Evolutionary conservation across 306 rosid genomes (phyloP).

Genomic region (Gastrolobium villosum): DNA sequence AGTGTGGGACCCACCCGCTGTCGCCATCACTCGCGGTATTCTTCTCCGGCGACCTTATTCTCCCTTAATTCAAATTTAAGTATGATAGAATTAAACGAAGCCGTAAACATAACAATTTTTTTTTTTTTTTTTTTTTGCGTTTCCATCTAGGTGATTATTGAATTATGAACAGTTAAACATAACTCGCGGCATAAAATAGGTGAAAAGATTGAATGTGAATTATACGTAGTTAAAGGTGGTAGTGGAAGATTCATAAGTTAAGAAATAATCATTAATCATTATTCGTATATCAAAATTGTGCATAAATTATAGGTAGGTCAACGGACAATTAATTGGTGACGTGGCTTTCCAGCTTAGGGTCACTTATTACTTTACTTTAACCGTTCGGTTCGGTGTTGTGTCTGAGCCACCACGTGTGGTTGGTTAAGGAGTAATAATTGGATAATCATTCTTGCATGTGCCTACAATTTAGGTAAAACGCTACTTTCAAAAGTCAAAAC

Average conservation of each 20-base stretch:
- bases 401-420: constrained; percentile 52
- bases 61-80: background rate
- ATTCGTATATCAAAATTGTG: background rate
- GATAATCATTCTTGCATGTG: constrained; percentile 47
- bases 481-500: constrained; percentile 47
- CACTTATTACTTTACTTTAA: constrained; percentile 18
- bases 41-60: constrained; percentile 24
- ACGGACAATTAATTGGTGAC: constrained; percentile 33
- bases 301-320: constrained; percentile 30
- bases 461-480: constrained; percentile 41
- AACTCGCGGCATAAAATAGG: background rate
- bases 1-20: constrained; percentile 56
- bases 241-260: no score
- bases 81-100: background rate
- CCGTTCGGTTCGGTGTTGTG: constrained; percentile 41
- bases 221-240: no score
- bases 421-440: constrained; percentile 44
- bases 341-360: constrained; percentile 28
- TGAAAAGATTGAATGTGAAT: background rate
- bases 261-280: background rate
- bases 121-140: no score
- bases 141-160: background rate
- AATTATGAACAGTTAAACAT: background rate
- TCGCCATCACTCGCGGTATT: constrained; percentile 32
- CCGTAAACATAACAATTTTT: background rate